Evolutionary conservation across 768 basidiomycete species (phyloP).

Genomic region (Boletus bicolor): DNA sequence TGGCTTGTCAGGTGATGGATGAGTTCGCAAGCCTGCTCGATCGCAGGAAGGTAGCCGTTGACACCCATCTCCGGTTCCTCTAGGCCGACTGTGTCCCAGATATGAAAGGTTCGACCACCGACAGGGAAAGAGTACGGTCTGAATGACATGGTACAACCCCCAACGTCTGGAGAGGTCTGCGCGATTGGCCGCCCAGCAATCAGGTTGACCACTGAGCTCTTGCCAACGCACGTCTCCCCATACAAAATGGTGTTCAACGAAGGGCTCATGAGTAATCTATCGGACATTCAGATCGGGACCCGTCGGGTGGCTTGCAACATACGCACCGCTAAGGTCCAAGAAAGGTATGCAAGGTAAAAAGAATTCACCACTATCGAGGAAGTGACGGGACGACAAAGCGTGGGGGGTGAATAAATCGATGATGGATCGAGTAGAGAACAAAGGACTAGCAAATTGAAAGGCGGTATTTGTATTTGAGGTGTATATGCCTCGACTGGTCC

Average conservation of each 20-base stretch:
- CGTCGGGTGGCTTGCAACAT: constrained; percentile 2
- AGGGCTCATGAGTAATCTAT: constrained; percentile 18
- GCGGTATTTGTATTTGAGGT: constrained; percentile 16
- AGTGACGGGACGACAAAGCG: neutral
- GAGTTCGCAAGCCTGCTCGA: constrained; percentile 32
- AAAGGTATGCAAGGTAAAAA: neutral
- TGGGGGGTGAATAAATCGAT: neutral
- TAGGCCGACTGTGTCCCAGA: constrained; percentile 38
- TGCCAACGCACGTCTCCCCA: constrained; percentile 41
- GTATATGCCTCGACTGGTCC: constrained; percentile 9
- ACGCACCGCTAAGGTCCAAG: constrained; percentile 10
- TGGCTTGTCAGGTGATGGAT: constrained; percentile 28
- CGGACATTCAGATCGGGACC: constrained; percentile 13
- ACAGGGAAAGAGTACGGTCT: constrained; percentile 26
- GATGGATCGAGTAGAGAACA: neutral
- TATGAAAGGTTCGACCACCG: constrained; percentile 9
- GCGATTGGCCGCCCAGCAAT: constrained; percentile 28
- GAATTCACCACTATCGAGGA: neutral
- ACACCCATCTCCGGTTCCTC: constrained; percentile 29
- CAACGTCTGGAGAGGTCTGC: constrained; percentile 25
- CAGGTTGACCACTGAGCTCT: constrained; percentile 35
- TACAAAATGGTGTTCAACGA: constrained; percentile 41
- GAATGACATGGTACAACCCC: constrained; percentile 38
- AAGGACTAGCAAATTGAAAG: neutral
- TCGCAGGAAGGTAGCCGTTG: constrained; percentile 27